Evolutionary conservation across 2,329 filamentous ascomycete genomes (phyloP).

Genomic region (Bipolaris gigantea): DNA sequence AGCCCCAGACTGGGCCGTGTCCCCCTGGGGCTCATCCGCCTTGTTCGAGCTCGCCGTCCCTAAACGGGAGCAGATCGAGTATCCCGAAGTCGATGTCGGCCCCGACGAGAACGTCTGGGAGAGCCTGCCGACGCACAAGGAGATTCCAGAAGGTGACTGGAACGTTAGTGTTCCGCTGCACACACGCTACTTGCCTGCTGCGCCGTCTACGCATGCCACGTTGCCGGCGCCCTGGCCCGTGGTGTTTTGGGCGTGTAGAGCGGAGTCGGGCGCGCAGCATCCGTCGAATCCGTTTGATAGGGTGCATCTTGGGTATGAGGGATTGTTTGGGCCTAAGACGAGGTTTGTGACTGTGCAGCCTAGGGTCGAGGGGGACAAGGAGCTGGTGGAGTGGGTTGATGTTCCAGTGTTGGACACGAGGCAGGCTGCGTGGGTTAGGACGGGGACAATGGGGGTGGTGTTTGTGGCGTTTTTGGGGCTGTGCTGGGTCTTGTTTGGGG

Average conservation of each 20-base stretch:
- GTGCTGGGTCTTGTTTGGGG: constrained; percentile 46
- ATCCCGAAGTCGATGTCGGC: constrained; percentile 9
- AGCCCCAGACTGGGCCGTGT: constrained; percentile 78
- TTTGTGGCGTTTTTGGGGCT: constrained; percentile 51
- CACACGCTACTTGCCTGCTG: constrained; percentile 70
- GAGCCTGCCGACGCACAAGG: constrained; percentile 20
- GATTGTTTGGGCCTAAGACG: constrained; percentile 72
- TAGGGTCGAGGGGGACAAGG: neutral
- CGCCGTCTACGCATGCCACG: constrained; percentile 35
- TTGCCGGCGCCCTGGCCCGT: constrained; percentile 75
- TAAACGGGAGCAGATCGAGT: constrained; percentile 1
- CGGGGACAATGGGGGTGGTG: constrained; percentile 49
- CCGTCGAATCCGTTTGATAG: constrained; percentile 82
- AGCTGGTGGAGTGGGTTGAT: constrained; percentile 38
- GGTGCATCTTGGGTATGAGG: constrained; percentile 81
- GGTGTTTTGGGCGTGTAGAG: constrained; percentile 87
- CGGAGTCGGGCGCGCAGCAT: constrained; percentile 68
- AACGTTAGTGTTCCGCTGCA: constrained; percentile 78
- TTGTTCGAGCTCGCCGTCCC: constrained; percentile 71
- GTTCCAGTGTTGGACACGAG: constrained; percentile 50
- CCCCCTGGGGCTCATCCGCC: constrained; percentile 76
- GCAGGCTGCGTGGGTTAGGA: constrained; percentile 43
- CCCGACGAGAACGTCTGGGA: neutral
- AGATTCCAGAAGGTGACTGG: constrained; percentile 49
- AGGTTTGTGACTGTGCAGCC: constrained; percentile 74